These are phyloP conservation scores for Hymenoscyphus scutula DNA, from an alignment of 2,329 filamentous ascomycete species.

Conservation along the genomic window DNA sequence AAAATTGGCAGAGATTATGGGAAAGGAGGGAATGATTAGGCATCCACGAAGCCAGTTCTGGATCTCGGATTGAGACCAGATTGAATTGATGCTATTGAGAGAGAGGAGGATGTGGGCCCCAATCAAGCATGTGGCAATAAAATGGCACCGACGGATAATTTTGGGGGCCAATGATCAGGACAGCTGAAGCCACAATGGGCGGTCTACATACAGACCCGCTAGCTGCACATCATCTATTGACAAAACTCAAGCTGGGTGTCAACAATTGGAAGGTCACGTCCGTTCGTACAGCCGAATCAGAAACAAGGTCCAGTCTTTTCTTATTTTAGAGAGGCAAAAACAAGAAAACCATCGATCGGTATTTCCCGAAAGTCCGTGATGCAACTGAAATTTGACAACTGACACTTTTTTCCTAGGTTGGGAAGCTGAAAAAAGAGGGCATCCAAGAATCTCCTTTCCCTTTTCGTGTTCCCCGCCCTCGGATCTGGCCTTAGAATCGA, in stretches of 20 bases:
- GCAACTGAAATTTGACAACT: background rate
- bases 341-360: background rate
- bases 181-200: background rate
- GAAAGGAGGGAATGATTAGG: background rate
- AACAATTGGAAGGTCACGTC: background rate
- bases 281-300: background rate
- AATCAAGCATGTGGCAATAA: constrained; percentile 1
- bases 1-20: background rate
- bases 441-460: background rate
- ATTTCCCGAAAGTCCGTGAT: background rate
- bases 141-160: background rate
- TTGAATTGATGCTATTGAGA: background rate
- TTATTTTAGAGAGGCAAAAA: constrained; percentile 6
- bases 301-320: background rate
- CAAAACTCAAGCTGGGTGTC: background rate
- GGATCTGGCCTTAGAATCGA: background rate
- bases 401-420: background rate
- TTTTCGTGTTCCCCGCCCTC: background rate
- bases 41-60: background rate
- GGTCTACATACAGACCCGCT: background rate
- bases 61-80: background rate
- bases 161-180: background rate
- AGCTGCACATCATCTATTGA: constrained; percentile 4
- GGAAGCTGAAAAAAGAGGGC: background rate
- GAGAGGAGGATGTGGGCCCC: too few species aligned